Conservation (phyloP, 1,139 yeast species). For the Yamadazyma jaroonii region DNA sequence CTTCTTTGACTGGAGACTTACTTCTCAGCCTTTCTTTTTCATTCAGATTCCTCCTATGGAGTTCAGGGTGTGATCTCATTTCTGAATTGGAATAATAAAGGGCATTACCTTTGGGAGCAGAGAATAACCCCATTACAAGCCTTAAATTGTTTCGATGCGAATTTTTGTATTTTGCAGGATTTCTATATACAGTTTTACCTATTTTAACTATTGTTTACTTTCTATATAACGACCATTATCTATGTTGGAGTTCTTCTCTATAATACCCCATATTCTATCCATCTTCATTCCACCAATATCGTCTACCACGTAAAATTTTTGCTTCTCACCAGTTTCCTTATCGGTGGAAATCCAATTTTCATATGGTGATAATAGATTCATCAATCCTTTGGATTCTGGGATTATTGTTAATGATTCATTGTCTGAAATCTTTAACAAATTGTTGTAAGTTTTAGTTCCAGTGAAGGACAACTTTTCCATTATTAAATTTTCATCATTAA, state of each 20-base stretch:
- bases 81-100: constrained; percentile 12
- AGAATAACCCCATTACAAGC: constrained; percentile 15
- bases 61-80: constrained; percentile 16
- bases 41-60: constrained; percentile 11
- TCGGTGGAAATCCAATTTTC: constrained; percentile 55
- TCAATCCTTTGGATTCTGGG: constrained; percentile 10
- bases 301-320: constrained; percentile 60
- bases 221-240: constrained; percentile 59
- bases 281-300: constrained; percentile 77
- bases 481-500: constrained; percentile 61
- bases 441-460: constrained; percentile 66
- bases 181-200: neutral
- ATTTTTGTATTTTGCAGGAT: neutral
- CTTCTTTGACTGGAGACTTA: neutral
- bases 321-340: constrained; percentile 29
- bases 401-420: constrained; percentile 40
- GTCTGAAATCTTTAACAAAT: constrained; percentile 50
- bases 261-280: constrained; percentile 83
- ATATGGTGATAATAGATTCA: constrained; percentile 46
- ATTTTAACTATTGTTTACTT: neutral
- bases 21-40: neutral
- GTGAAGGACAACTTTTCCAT: constrained; percentile 65
- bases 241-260: constrained; percentile 63
- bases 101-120: constrained; percentile 10
- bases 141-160: constrained; percentile 1